Base-by-base conservation (phyloP, 2,329 filamentous ascomycete genomes). In the Fusarium sambucinum region DNA sequence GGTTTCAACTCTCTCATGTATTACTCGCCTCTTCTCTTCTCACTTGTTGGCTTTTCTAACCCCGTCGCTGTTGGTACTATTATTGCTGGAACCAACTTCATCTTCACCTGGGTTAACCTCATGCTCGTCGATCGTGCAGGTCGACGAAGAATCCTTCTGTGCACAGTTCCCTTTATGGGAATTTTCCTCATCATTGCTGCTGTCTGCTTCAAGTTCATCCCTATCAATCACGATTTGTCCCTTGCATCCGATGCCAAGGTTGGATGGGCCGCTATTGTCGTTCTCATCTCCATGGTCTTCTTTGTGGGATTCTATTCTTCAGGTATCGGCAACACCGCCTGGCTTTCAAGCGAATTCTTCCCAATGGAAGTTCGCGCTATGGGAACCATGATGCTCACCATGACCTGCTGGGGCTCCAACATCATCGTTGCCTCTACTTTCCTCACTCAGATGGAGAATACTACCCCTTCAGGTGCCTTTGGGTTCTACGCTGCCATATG, bases 1-100 rank as follows among this genome's bases (percentile, higher is more conserved):
- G 84, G 84, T 0, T 84, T 87, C 73, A 87, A 86, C 62, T 83
- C 84, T 2, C 76, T 86, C 37, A 77, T 80, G 62, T 85, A 85
- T 73, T 86, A 85, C 73, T 82, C 81, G 0, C 83, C 83, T 0
- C 81, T 81, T 0, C 73, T 86, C 1, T 86, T 87, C 67, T 73
- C 77, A 2, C 79, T 85, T 5, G 83, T 85, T 27, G 83, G 83
- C 1, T 85, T 86, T 71, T 73, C 77, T 19, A 83, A 85, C 52
- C 81, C 84, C 0, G 79, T 81, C 1, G 82, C 81, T 2, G 83
- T 86, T 23, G 80, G 78, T 1, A 80, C 78, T 16, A 76, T 83
- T 55, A 78, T 84, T 37, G 80, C 79, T 6, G 81, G 75, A 3
- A 82, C 81, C 10, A 84, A 84, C 56, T 85, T 84, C 65, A 71